Percentiles rank a stretch among this genome's conserved stretches.
phyloP scores from a whole-genome alignment of 1,139 yeast species.

The Kodamaea arcana region DNA sequence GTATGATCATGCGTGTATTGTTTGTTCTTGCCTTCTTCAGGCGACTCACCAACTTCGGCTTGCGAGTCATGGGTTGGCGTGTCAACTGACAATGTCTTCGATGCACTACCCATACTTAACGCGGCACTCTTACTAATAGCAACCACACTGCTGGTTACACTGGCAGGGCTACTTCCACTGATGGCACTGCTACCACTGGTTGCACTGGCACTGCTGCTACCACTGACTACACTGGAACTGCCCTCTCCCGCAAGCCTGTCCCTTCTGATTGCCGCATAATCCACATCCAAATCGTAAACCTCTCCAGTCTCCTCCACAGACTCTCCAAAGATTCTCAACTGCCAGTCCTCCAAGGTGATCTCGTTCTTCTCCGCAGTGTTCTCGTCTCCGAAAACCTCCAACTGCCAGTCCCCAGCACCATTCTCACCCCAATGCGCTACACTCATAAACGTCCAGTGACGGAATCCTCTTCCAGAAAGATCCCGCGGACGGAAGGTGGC shows the following conservation, averaged over 20 bases:
- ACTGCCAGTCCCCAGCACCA: constrained; percentile 79
- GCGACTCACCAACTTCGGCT: constrained; percentile 6
- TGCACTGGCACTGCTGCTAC: constrained; percentile 4
- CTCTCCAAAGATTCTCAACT: constrained; percentile 79
- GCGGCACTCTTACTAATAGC: constrained; percentile 4
- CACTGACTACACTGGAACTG: constrained; percentile 3
- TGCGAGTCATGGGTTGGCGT: not conserved
- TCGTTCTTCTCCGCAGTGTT: constrained; percentile 19
- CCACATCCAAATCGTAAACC: constrained; percentile 35
- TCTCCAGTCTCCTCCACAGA: constrained; percentile 59
- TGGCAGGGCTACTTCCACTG: not conserved
- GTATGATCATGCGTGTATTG: constrained; percentile 36
- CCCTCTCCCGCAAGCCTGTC: constrained; percentile 18
- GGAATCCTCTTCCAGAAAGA: constrained; percentile 53
- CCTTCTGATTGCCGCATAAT: constrained; percentile 39
- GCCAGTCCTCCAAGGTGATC: constrained; percentile 66
- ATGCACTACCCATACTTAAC: not conserved
- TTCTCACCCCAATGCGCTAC: constrained; percentile 97
- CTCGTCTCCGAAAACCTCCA: constrained; percentile 47
- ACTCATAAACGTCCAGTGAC: constrained; percentile 91
- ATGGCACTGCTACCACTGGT: constrained; percentile 1
- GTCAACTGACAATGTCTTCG: not conserved
- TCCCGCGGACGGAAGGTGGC: constrained; percentile 72
- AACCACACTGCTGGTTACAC: constrained; percentile 3
- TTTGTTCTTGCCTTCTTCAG: constrained; percentile 26